Conservation (phyloP, 2,329 filamentous ascomycete genomes). For the Lecanoromycetidae sp. region DNA sequence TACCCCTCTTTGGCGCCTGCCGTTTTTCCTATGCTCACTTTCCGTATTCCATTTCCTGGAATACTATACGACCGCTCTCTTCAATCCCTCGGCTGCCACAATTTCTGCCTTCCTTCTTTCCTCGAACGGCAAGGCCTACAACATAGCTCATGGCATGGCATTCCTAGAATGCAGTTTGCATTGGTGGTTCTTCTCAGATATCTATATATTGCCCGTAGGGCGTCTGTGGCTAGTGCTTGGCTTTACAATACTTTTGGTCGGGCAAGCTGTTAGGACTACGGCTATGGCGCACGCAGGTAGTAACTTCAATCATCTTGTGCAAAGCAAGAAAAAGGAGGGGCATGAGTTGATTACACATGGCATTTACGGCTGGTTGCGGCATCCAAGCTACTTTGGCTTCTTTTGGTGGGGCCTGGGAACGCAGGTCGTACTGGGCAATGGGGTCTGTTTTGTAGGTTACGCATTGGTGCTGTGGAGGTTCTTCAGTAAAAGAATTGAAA, state of each 20-base stretch:
- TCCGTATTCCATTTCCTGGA: slow-evolving; percentile 89
- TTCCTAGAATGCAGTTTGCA: slow-evolving; percentile 59
- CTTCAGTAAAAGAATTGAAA: slow-evolving; percentile 58
- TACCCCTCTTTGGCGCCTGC: slow-evolving; percentile 44
- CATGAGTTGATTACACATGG: slow-evolving; percentile 77
- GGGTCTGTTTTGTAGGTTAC: slow-evolving; percentile 64
- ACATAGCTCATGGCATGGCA: slow-evolving; percentile 66
- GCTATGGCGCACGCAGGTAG: slow-evolving; percentile 83
- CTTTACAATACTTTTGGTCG: slow-evolving; percentile 50
- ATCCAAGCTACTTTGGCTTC: slow-evolving; percentile 95
- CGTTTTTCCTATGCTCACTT: slow-evolving; percentile 46
- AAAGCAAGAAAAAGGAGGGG: slow-evolving; percentile 52
- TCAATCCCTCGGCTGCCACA: slow-evolving; percentile 63
- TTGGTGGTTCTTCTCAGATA: slow-evolving; percentile 41
- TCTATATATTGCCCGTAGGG: slow-evolving; percentile 28
- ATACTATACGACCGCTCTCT: slow-evolving; percentile 77
- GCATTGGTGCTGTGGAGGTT: slow-evolving; percentile 70
- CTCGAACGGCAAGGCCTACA: slow-evolving; percentile 74
- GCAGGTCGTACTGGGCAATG: slow-evolving; percentile 79
- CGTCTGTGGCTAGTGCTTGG: slow-evolving; percentile 40
- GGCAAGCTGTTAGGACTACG: slow-evolving; percentile 63
- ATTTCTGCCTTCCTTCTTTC: slow-evolving; percentile 71
- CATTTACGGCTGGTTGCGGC: slow-evolving; percentile 62
- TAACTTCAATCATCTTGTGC: slow-evolving; percentile 85
- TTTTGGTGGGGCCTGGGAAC: slow-evolving; percentile 98